Evolutionary conservation across 371 early-diverging fungal genomes (phyloP).

Genomic region (Mucor piriformis): DNA sequence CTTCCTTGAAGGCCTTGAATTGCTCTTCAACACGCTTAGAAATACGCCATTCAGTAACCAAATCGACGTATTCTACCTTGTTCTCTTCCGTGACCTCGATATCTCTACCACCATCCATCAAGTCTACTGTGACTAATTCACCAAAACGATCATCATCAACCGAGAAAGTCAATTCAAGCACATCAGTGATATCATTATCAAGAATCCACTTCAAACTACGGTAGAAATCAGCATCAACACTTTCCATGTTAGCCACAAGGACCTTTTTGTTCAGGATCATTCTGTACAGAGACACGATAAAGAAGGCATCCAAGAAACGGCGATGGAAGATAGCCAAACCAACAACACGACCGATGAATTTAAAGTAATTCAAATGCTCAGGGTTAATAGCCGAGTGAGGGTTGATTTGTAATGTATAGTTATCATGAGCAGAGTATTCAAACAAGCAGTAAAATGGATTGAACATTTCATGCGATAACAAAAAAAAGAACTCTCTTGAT

Average conservation of each 20-base stretch:
- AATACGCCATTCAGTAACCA: slow-evolving; percentile 86
- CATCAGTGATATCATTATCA: slow-evolving; percentile 89
- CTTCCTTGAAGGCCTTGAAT: slow-evolving; percentile 90
- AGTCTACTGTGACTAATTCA: slow-evolving; percentile 85
- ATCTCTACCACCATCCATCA: slow-evolving; percentile 89
- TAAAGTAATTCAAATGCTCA: slow-evolving; percentile 98
- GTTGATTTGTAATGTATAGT: slow-evolving; percentile 96
- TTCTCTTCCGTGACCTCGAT: slow-evolving; percentile 96
- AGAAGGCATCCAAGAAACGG: slow-evolving; percentile 95
- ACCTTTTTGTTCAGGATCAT: slow-evolving; percentile 90
- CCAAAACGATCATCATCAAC: slow-evolving; percentile 95
- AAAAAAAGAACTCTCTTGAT: slow-evolving; percentile 95
- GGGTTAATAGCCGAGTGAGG: slow-evolving; percentile 96
- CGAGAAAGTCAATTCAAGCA: slow-evolving; percentile 89
- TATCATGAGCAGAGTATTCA: slow-evolving; percentile 96
- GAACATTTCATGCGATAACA: slow-evolving; percentile 98
- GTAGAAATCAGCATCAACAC: slow-evolving; percentile 93
- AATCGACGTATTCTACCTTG: slow-evolving; percentile 94
- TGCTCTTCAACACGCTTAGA: slow-evolving; percentile 91
- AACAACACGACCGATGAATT: slow-evolving; percentile 97
- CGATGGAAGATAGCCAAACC: slow-evolving; percentile 98
- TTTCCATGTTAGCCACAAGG: slow-evolving; percentile 91
- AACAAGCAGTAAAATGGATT: slow-evolving; percentile 98
- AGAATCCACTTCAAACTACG: slow-evolving; percentile 93
- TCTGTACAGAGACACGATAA: slow-evolving; percentile 96